Evolutionary conservation across 768 basidiomycete species (phyloP).

Genomic region (Pholiota conissans): DNA sequence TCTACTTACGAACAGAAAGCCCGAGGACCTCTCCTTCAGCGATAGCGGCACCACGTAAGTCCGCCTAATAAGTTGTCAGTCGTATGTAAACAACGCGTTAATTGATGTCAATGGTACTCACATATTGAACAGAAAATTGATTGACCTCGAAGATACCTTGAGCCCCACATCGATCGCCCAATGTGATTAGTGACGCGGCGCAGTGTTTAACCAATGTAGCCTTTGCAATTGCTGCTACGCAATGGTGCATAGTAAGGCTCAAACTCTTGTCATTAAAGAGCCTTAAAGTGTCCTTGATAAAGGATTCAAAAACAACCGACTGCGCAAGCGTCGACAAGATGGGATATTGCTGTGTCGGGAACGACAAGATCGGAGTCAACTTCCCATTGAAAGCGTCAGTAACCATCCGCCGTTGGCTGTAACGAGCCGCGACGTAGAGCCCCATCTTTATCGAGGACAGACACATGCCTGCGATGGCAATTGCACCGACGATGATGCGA

Average conservation of each 20-base stretch:
- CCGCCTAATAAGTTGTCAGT: conserved; percentile 1
- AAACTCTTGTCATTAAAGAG: conserved; percentile 26
- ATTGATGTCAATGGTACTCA: not conserved
- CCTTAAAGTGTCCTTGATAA: conserved; percentile 20
- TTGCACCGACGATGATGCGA: conserved; percentile 9
- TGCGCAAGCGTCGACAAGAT: conserved; percentile 35
- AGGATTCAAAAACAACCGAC: conserved; percentile 33
- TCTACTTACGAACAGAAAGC: conserved; percentile 7
- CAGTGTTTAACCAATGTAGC: conserved; percentile 7
- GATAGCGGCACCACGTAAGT: conserved; percentile 8
- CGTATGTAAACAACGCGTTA: not conserved
- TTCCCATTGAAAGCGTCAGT: conserved; percentile 14
- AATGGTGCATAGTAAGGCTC: conserved; percentile 18
- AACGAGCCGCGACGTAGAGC: conserved; percentile 2
- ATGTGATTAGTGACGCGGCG: not conserved
- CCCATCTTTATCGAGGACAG: conserved; percentile 5
- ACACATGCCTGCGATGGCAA: conserved; percentile 2
- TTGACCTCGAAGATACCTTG: conserved; percentile 11
- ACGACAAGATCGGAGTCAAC: conserved; percentile 29
- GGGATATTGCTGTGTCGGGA: conserved; percentile 42
- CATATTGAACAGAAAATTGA: conserved; percentile 6
- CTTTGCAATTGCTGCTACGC: conserved; percentile 23
- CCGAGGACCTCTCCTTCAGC: conserved; percentile 9
- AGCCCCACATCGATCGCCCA: conserved; percentile 10
- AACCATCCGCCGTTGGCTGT: conserved; percentile 5